Evolutionary conservation across 805 yeast genomes (phyloP).

Genomic region (Nakazawaea molendinolei): DNA sequence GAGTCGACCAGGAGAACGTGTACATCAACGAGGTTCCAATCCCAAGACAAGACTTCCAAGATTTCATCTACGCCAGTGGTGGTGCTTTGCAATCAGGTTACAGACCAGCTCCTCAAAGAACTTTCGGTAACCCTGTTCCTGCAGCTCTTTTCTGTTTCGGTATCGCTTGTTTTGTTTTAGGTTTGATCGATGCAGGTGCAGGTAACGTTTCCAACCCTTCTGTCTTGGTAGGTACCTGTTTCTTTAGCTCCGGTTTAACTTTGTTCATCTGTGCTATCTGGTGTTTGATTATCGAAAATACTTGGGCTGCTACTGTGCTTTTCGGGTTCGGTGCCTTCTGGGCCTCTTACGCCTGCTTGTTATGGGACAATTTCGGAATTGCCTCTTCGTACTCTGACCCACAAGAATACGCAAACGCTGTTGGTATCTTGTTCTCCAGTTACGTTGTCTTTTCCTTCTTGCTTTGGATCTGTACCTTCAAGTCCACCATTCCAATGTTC

Average conservation of each 20-base stretch:
- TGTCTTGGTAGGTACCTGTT: slow-evolving; percentile 60
- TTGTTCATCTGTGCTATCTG: slow-evolving; percentile 44
- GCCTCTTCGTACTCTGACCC: slow-evolving; percentile 21
- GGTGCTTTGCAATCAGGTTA: slow-evolving; percentile 42
- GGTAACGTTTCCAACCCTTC: slow-evolving; percentile 46
- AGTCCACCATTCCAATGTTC: slow-evolving; percentile 37
- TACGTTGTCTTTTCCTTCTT: slow-evolving; percentile 46
- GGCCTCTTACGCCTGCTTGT: slow-evolving; percentile 40
- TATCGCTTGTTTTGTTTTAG: slow-evolving; percentile 39
- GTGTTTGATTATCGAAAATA: slow-evolving; percentile 42
- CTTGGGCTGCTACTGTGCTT: slow-evolving; percentile 49
- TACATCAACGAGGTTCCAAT: slow-evolving; percentile 36
- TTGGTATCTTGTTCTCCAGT: slow-evolving; percentile 42
- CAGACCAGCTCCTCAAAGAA: slow-evolving; percentile 15
- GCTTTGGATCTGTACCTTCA: slow-evolving; percentile 39
- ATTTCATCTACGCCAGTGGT: slow-evolving; percentile 48
- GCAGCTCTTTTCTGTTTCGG: slow-evolving; percentile 46
- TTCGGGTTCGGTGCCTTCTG: slow-evolving; percentile 50
- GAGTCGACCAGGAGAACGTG: slow-evolving; percentile 31
- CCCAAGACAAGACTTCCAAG: slow-evolving; percentile 43
- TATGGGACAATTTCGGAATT: slow-evolving; percentile 38
- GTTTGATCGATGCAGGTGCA: slow-evolving; percentile 39
- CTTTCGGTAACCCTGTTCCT: slow-evolving; percentile 43
- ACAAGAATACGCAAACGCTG: slow-evolving; percentile 28
- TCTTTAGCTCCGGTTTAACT: slow-evolving; percentile 49